These are phyloP conservation scores for baker's yeast (Saccharomyces cerevisiae) DNA, from an alignment of 805 yeast genomes.

Conservation along the genomic window DNA sequence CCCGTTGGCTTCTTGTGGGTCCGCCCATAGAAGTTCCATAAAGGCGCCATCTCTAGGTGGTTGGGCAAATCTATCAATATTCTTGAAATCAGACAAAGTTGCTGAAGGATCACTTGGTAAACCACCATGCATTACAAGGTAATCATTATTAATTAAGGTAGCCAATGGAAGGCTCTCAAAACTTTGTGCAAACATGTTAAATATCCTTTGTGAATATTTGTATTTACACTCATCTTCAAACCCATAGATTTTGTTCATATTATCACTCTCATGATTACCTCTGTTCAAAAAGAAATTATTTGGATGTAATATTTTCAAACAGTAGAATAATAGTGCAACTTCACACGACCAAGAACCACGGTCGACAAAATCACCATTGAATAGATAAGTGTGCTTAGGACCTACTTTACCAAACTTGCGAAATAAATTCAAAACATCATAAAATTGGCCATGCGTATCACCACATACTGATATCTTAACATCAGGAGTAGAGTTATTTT, in stretches of 20 bases:
- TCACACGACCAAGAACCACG: slow-evolving; percentile 98
- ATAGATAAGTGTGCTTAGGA: slow-evolving; percentile 58
- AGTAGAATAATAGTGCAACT: slow-evolving; percentile 74
- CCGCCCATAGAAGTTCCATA: slow-evolving; percentile 97
- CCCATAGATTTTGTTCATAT: slow-evolving; percentile 94
- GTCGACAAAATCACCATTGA: slow-evolving; percentile 97
- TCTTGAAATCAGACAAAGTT: slow-evolving; percentile 64
- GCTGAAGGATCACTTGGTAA: slow-evolving; percentile 71
- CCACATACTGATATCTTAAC: slow-evolving; percentile 77
- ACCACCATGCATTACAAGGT: slow-evolving; percentile 93
- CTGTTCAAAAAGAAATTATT: slow-evolving; percentile 65
- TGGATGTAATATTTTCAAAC: slow-evolving; percentile 73
- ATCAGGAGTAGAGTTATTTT: slow-evolving; percentile 21
- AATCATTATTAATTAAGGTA: slow-evolving; percentile 66
- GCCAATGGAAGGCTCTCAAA: slow-evolving; percentile 84
- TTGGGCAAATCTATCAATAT: slow-evolving; percentile 65
- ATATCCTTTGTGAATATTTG: slow-evolving; percentile 75
- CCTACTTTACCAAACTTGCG: slow-evolving; percentile 63
- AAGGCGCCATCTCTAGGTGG: slow-evolving; percentile 89
- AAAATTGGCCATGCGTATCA: slow-evolving; percentile 96
- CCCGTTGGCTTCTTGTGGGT: slow-evolving; percentile 76
- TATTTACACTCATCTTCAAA: slow-evolving; percentile 92
- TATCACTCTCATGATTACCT: slow-evolving; percentile 95
- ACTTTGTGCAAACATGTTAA: slow-evolving; percentile 75
- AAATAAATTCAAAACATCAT: slow-evolving; percentile 78